Percentiles rank a stretch among this genome's conserved stretches.
phyloP scores from a whole-genome alignment of 108 stramenopile species.

The Cylindrotheca closterium region DNA sequence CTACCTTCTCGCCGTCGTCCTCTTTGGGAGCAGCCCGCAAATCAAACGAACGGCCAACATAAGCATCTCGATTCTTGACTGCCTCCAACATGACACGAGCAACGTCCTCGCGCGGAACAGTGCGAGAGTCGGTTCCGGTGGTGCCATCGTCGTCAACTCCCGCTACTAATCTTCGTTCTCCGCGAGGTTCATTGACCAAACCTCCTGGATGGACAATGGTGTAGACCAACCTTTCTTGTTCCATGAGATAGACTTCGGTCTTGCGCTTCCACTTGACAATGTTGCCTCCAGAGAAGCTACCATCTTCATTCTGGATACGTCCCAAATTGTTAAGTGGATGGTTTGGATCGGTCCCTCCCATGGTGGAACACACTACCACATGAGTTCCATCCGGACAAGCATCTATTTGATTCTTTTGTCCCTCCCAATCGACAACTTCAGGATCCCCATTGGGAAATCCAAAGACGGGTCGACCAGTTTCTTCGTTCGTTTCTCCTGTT shows the following conservation, averaged over 20 bases:
- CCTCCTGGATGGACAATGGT: conserved; percentile 92
- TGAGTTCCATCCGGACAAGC: conserved; percentile 53
- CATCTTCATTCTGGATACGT: conserved; percentile 44
- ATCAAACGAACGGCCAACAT: conserved; percentile 63
- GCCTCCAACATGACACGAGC: conserved; percentile 78
- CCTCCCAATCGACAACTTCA: conserved; percentile 80
- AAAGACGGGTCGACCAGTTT: conserved; percentile 54
- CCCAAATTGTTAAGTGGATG: conserved; percentile 77
- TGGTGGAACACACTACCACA: conserved; percentile 68
- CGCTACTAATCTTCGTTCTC: conserved; percentile 67
- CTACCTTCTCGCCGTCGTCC: conserved; percentile 26
- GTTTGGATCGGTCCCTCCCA: conserved; percentile 83
- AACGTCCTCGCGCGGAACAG: conserved; percentile 82
- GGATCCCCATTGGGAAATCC: conserved; percentile 63
- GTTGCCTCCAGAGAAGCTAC: conserved; percentile 59
- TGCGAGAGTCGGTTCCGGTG: conserved; percentile 59
- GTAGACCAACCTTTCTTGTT: conserved; percentile 50
- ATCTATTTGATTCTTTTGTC: conserved; percentile 88
- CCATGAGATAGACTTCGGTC: conserved; percentile 66
- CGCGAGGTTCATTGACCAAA: conserved; percentile 70
- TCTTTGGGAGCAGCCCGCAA: conserved; percentile 46
- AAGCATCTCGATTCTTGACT: conserved; percentile 33
- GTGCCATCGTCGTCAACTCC: conserved; percentile 80
- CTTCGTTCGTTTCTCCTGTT: conserved; percentile 54
- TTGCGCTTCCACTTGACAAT: conserved; percentile 85